Evolutionary conservation across 768 basidiomycete species (phyloP), one percentile per base, ranked within the genome.

Genomic region (Favolaschia claudopus): DNA sequence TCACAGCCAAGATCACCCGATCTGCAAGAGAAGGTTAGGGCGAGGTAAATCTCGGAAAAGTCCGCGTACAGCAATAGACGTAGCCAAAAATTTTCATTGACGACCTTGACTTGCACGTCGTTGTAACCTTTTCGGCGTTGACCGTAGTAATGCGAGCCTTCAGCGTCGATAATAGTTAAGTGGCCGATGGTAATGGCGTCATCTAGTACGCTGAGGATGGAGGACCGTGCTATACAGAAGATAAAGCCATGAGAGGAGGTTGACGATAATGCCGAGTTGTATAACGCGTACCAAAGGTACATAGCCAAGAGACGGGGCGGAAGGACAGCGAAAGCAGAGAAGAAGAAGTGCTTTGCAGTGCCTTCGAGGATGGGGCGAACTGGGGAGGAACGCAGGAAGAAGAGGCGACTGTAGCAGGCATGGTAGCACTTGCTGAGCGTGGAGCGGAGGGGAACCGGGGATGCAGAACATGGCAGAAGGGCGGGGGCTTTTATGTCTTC

Each of bases 1-100:
- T 80, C 75, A 88, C 87, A 89, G 62, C 87, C 87, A 49, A 89
- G 77, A 74, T 89, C 87, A 50, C 82, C 83, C 51, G 83, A 83
- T 63, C 81, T 82, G 67, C 72, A 55, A 63, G 68, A 70, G 55
- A 70, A 65, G 40, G 61, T 60, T 49, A 60, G 55, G 27, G 33
- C 45, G 25, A 58, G 40, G 61, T 44, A 62, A 49, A 40, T 34
- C 46, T 27, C 32, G 59, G 52, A 52, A 38, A 55, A 44, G 54
- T 49, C 76, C 85, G 49, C 60, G 69, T 73, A 86, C 83, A 88
- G 72, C 58, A 90, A 72, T 54, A 89, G 78, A 37, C 88, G 85
- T 50, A 85, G 73, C 88, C 88, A 90, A 67, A 90, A 90, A 70
- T 84, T 83, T 46, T 84, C 80, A 68, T 83, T 86, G 15, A 79